Evolutionary conservation across 371 early-diverging fungal genomes (phyloP).

Genomic region (Mortierella sp.): DNA sequence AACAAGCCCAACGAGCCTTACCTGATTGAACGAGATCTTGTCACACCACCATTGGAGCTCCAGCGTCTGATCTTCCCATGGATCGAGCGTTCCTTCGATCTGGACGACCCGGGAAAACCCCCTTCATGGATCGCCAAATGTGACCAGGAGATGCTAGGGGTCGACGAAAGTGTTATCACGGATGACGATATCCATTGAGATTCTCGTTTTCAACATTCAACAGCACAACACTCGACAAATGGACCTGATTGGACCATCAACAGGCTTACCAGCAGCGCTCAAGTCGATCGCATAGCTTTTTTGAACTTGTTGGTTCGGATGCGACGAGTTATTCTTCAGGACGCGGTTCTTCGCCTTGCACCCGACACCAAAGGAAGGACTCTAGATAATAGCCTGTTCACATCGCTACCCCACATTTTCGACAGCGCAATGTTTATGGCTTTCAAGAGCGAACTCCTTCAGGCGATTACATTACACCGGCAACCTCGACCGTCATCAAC

Average conservation of each 20-base stretch:
- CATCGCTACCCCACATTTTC: slow-evolving; percentile 22
- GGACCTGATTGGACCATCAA: not conserved
- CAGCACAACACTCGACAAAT: not conserved
- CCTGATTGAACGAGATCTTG: slow-evolving; percentile 34
- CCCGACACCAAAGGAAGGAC: slow-evolving; percentile 1
- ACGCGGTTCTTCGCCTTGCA: slow-evolving; percentile 22
- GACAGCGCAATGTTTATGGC: slow-evolving; percentile 10
- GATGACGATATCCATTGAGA: slow-evolving; percentile 16
- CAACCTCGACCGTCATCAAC: not conserved
- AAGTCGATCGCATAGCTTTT: slow-evolving; percentile 20
- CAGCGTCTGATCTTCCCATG: slow-evolving; percentile 38
- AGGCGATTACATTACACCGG: slow-evolving; percentile 6
- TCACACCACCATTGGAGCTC: slow-evolving; percentile 23
- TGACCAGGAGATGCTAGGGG: slow-evolving; percentile 24
- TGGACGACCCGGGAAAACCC: slow-evolving; percentile 5
- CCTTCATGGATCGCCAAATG: slow-evolving; percentile 19
- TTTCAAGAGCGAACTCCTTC: slow-evolving; percentile 15
- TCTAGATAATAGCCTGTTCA: slow-evolving; percentile 18
- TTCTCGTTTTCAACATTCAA: not conserved
- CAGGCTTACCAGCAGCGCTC: not conserved
- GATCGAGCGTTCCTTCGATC: slow-evolving; percentile 24
- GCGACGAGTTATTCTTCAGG: slow-evolving; percentile 39
- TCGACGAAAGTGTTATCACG: not conserved
- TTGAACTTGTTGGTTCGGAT: slow-evolving; percentile 34
- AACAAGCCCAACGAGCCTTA: slow-evolving; percentile 21